phyloP scores from a whole-genome alignment of 2,329 filamentous ascomycete species.

The Setomelanomma holmii region DNA sequence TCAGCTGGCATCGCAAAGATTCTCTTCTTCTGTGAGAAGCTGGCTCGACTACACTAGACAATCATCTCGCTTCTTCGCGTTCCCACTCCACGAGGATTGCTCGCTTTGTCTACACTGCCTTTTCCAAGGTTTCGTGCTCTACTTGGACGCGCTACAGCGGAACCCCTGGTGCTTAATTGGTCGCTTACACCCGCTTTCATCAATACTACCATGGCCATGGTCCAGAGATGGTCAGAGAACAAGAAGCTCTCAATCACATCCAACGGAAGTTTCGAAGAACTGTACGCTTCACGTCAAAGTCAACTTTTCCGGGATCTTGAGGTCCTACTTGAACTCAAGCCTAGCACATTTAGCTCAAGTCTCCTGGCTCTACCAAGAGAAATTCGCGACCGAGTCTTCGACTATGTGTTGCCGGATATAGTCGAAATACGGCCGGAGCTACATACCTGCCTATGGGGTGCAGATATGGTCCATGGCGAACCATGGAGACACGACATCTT shows the following conservation, averaged over 20 bases:
- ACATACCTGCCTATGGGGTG: slow-evolving; percentile 45
- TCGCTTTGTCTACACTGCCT: too few species aligned
- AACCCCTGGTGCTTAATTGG: too few species aligned
- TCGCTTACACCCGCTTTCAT: too few species aligned
- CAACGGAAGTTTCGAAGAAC: slow-evolving; percentile 32
- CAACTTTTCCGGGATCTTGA: slow-evolving; percentile 44
- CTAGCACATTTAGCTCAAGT: slow-evolving; percentile 39
- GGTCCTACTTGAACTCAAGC: slow-evolving; percentile 42
- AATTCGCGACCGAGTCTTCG: slow-evolving; percentile 35
- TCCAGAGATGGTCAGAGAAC: slow-evolving; percentile 13
- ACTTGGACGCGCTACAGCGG: too few species aligned
- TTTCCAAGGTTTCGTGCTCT: too few species aligned
- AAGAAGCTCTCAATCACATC: slow-evolving; percentile 36
- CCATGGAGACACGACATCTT: slow-evolving; percentile 45
- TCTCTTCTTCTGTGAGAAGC: neutral
- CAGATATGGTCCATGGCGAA: slow-evolving; percentile 41
- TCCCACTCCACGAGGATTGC: too few species aligned
- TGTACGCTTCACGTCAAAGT: slow-evolving; percentile 40
- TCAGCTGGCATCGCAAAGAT: neutral
- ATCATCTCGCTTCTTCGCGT: neutral
- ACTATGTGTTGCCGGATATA: slow-evolving; percentile 33
- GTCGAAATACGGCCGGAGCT: slow-evolving; percentile 32
- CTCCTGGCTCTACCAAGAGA: slow-evolving; percentile 41
- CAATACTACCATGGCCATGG: slow-evolving; percentile 18
- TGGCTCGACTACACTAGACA: neutral